phyloP scores from a whole-genome alignment of 106 monocot species.

The Apostasia shenzhenica region DNA sequence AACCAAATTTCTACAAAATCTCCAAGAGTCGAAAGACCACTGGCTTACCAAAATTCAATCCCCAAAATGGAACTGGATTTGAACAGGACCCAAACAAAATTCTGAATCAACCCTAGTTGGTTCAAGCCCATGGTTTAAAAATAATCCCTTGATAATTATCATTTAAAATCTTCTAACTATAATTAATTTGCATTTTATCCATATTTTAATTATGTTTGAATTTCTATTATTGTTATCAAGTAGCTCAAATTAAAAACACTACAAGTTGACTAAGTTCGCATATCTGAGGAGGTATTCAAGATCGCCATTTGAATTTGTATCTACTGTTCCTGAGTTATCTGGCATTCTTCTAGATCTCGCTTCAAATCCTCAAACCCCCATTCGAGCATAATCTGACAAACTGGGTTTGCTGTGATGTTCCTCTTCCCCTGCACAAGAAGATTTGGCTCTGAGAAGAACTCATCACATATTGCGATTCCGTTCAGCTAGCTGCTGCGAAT shows the following conservation, averaged over 20 bases:
- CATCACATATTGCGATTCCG: constrained; percentile 82
- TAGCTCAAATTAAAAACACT: constrained; percentile 1
- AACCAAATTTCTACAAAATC: too few species aligned
- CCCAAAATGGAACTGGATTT: too few species aligned
- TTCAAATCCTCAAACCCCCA: constrained; percentile 59
- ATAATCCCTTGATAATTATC: too few species aligned
- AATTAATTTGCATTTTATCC: too few species aligned
- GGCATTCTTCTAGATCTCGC: constrained; percentile 81
- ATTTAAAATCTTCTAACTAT: background rate
- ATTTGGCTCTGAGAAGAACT: constrained; percentile 91
- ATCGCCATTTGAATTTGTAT: constrained; percentile 26
- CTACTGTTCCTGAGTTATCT: constrained; percentile 11
- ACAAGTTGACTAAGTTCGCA: constrained; percentile 88
- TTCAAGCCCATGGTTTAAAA: too few species aligned
- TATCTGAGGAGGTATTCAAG: constrained; percentile 47
- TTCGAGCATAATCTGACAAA: constrained; percentile 63
- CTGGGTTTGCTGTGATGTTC: constrained; percentile 25
- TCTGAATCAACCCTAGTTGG: too few species aligned
- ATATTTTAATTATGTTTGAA: background rate
- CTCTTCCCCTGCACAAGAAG: constrained; percentile 55
- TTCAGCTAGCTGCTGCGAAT: constrained; percentile 95
- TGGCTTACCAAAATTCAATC: too few species aligned
- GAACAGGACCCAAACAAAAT: too few species aligned
- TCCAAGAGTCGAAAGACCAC: too few species aligned
- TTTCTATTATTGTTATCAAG: background rate